Base-by-base conservation (phyloP, 139 green algal genomes). In the Chlamydomonas applanata region DNA sequence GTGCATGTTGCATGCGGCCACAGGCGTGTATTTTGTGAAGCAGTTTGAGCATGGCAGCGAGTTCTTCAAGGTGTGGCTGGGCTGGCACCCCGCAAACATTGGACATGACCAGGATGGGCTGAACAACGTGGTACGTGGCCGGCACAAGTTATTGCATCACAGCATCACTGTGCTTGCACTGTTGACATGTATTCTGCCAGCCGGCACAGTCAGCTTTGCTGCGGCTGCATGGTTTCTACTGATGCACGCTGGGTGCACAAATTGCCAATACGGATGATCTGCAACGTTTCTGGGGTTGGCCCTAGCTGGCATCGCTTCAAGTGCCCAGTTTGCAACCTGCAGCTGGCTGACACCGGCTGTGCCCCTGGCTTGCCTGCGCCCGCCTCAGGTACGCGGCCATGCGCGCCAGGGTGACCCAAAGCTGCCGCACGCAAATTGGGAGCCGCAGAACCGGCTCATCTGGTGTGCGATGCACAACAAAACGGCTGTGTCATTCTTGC, bases 51-150 rank as follows among this genome's bases (percentile, higher is more conserved):
- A 36, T 3, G 80, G 80, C 32, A 25, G 66, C 27, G 52, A 35
- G 4, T 82, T 85, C 72, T 82, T 85, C 53, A 24, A 67, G 0
- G 24, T 57, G 29, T 85, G 80, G 79, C 65, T 85, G 46, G 35
- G 27, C 25, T 46, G 72, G 11, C 53, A 79, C 22, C 52, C 44
- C n/a, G 65, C 71, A 32, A 72, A 67, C 27, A 57, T 76, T 17
- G 80, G 80, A 0, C 80, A 85, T 59, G 80, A 85, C 72, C 80
- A 85, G 59, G 80, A 85, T 63, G 80, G 80, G 5, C 69, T 85
- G 29, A 85, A 85, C 57, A 69, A 27, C 14, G 7, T 85, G 17
- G 57, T 81, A 30, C 71, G 40, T 49, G 40, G n/a, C n/a, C n/a
- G n/a, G n/a, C n/a, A n/a, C n/a, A n/a, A n/a, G n/a, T n/a, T n/a